Percentiles rank a stretch among this genome's conserved stretches.
Evolutionary conservation across 1,284 basidiomycete genomes (phyloP).

Genomic region (Hypsizygus ulmarius): DNA sequence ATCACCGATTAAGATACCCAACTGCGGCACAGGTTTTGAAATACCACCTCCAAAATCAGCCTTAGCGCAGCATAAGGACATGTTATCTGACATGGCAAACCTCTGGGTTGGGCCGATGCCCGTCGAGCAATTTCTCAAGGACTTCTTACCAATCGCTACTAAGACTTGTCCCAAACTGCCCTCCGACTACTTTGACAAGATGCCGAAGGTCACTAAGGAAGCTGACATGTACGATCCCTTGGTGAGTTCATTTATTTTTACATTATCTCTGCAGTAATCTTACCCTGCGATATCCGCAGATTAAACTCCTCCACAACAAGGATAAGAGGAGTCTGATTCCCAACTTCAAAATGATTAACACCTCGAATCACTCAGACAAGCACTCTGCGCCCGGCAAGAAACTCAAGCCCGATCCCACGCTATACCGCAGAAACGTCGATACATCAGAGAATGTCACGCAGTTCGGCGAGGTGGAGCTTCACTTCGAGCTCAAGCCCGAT

Average conservation of each 20-base stretch:
- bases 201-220: not conserved
- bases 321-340: not conserved
- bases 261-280: too few relatives aligned
- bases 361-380: constrained; percentile 7
- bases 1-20: too few relatives aligned
- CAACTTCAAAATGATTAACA: constrained; percentile 13
- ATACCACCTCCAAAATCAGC: too few relatives aligned
- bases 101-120: constrained; percentile 9
- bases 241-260: not conserved
- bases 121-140: constrained; percentile 2
- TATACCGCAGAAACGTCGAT: constrained; percentile 4
- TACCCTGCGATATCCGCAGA: too few relatives aligned
- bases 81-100: not conserved
- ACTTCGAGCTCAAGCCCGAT: constrained; percentile 13
- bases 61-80: too few relatives aligned
- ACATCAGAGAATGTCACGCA: constrained; percentile 4
- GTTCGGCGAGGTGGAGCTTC: constrained; percentile 14
- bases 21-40: too few relatives aligned
- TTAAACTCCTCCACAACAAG: not conserved
- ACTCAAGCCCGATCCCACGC: constrained; percentile 10
- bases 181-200: not conserved
- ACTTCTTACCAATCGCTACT: not conserved
- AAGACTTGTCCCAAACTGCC: not conserved
- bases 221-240: constrained; percentile 8
- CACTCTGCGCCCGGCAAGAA: not conserved